Conservation (phyloP, 306 rosid species). For the Alnus rubra region DNA sequence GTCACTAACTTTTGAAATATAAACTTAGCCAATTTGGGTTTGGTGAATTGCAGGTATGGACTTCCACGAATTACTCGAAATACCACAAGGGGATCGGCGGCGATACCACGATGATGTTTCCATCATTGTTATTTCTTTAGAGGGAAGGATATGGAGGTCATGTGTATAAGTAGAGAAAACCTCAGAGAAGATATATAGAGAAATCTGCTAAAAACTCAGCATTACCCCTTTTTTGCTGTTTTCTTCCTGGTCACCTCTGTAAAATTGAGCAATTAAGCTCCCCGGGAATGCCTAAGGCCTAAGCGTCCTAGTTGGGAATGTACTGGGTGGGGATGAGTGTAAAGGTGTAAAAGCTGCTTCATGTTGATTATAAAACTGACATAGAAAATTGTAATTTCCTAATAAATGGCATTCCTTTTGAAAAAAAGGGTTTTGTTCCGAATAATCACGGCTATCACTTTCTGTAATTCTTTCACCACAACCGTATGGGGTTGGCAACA, state of each 20-base stretch:
- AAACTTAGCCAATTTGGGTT: constrained; percentile 10
- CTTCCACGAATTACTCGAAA: constrained; percentile 89
- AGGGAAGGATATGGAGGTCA: constrained; percentile 98
- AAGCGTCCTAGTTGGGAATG: constrained; percentile 48
- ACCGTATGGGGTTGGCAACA: constrained; percentile 27
- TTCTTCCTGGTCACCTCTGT: constrained; percentile 47
- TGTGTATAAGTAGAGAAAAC: constrained; percentile 69
- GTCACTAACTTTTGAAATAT: constrained; percentile 13
- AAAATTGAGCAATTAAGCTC: constrained; percentile 43
- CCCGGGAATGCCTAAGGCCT: constrained; percentile 38
- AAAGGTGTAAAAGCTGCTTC: constrained; percentile 77
- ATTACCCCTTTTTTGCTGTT: constrained; percentile 38
- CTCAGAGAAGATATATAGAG: constrained; percentile 37
- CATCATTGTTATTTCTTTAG: constrained; percentile 93
- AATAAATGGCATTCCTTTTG: constrained; percentile 52
- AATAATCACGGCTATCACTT: constrained; percentile 34
- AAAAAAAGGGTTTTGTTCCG: constrained; percentile 35
- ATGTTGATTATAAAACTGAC: constrained; percentile 52
- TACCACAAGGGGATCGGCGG: constrained; percentile 95
- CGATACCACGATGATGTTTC: constrained; percentile 97
- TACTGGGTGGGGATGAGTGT: constrained; percentile 61
- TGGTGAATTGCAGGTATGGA: constrained; percentile 69
- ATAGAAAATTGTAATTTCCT: constrained; percentile 54
- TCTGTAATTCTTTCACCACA: constrained; percentile 29
- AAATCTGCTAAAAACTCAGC: constrained; percentile 46